A percentile compares a stretch with the other conserved stretches of the same genome.
These are phyloP conservation scores for Gracilaria caudata DNA, from an alignment of 23 red algal species.

Conservation along the genomic window DNA sequence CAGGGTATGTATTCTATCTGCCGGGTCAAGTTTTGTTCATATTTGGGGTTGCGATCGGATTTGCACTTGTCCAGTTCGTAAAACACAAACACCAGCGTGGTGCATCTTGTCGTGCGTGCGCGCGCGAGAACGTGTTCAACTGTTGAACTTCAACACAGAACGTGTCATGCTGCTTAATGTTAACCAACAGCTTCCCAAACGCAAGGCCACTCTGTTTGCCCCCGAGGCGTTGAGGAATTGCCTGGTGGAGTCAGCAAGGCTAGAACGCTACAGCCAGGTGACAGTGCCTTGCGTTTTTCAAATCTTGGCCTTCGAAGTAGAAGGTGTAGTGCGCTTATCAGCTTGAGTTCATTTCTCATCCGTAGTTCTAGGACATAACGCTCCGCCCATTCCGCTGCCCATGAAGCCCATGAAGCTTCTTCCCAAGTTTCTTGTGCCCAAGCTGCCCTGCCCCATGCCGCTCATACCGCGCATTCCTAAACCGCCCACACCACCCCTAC, in stretches of 20 bases:
- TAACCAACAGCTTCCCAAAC: background rate
- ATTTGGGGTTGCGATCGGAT: no score
- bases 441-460: conserved; percentile 57
- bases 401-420: conserved; percentile 74
- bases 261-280: no score
- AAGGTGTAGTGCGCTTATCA: background rate
- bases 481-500: conserved; percentile 73
- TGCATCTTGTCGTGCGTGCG: no score
- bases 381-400: conserved; percentile 81
- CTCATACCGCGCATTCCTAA: conserved; percentile 90
- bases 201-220: background rate
- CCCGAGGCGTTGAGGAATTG: background rate
- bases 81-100: no score
- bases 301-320: background rate
- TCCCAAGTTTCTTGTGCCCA: conserved; percentile 58
- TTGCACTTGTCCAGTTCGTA: no score
- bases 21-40: no score
- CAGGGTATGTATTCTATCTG: no score
- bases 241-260: background rate
- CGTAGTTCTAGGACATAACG: conserved; percentile 8
- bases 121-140: no score
- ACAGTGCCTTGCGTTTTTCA: background rate
- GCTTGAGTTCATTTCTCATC: conserved; percentile 41
- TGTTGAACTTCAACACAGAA: background rate
- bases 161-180: no score